Evolutionary conservation across 768 basidiomycete genomes (phyloP).

Genomic region (Kwoniella botswanensis): DNA sequence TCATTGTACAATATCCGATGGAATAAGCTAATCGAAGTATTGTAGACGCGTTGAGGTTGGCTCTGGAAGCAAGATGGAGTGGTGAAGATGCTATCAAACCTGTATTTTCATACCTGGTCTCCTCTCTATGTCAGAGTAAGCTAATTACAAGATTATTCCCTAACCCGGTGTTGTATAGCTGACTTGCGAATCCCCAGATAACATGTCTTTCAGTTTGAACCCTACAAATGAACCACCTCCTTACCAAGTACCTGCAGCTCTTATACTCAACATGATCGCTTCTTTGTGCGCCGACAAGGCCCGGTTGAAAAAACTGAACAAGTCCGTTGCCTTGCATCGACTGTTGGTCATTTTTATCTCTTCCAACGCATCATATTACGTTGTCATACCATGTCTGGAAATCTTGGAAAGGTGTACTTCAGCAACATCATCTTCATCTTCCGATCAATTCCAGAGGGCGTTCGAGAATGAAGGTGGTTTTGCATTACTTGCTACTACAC

Average conservation of each 20-base stretch:
- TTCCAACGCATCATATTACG: constrained; percentile 68
- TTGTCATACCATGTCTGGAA: constrained; percentile 49
- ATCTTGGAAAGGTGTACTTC: constrained; percentile 38
- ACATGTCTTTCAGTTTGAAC: constrained; percentile 16
- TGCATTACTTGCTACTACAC: constrained; percentile 70
- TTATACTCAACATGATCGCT: constrained; percentile 70
- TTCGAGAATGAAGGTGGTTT: constrained; percentile 87
- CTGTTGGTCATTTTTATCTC: constrained; percentile 80
- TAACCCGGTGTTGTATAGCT: constrained; percentile 30
- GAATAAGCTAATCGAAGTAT: background rate
- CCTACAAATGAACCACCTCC: constrained; percentile 35
- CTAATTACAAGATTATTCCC: constrained; percentile 63
- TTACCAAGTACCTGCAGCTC: constrained; percentile 44
- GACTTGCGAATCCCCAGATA: constrained; percentile 14
- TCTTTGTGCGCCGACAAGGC: constrained; percentile 65
- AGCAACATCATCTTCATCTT: constrained; percentile 62
- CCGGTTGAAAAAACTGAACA: constrained; percentile 72
- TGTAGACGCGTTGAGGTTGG: constrained; percentile 40
- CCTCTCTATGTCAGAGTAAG: constrained; percentile 67
- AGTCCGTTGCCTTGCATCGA: constrained; percentile 75
- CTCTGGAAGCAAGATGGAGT: constrained; percentile 49
- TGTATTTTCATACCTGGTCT: constrained; percentile 80
- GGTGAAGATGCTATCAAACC: constrained; percentile 69
- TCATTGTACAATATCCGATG: background rate
- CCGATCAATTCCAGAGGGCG: constrained; percentile 75